Percentiles rank a stretch among this genome's conserved stretches.
These are phyloP conservation scores for Toxicodendron radicans DNA, from an alignment of 345 rosid genomes.

Conservation along the genomic window DNA sequence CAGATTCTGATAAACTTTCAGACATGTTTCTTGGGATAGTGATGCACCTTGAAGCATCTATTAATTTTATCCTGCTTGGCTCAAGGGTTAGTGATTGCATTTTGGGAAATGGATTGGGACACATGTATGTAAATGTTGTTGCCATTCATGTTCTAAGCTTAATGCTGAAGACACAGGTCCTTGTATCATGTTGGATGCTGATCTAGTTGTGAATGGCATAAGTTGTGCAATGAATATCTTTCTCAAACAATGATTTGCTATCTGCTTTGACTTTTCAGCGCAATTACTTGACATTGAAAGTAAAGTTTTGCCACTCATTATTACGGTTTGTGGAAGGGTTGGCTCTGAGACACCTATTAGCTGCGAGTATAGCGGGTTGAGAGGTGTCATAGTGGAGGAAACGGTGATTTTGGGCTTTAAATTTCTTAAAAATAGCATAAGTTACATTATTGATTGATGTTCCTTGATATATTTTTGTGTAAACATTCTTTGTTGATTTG, in stretches of 20 bases:
- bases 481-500: constrained; percentile 15
- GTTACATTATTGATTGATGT: neutral
- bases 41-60: neutral
- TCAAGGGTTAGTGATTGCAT: neutral
- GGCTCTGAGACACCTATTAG: constrained; percentile 85
- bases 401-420: constrained; percentile 44
- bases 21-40: neutral
- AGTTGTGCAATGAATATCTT: neutral
- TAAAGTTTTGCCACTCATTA: constrained; percentile 68
- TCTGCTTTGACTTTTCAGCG: constrained; percentile 46
- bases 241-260: constrained; percentile 12
- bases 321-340: constrained; percentile 75
- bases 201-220: constrained; percentile 1
- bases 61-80: neutral
- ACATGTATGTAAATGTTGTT: neutral
- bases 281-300: constrained; percentile 74
- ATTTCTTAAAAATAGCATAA: neutral
- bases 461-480: neutral
- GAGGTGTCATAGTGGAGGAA: constrained; percentile 80
- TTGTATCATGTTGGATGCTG: neutral
- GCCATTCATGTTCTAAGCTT: neutral
- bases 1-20: neutral
- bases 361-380: constrained; percentile 73
- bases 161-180: neutral
- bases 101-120: neutral